These are phyloP conservation scores for Phaeosphaeria sp. DNA, from an alignment of 2,329 filamentous ascomycete genomes.

Conservation along the genomic window DNA sequence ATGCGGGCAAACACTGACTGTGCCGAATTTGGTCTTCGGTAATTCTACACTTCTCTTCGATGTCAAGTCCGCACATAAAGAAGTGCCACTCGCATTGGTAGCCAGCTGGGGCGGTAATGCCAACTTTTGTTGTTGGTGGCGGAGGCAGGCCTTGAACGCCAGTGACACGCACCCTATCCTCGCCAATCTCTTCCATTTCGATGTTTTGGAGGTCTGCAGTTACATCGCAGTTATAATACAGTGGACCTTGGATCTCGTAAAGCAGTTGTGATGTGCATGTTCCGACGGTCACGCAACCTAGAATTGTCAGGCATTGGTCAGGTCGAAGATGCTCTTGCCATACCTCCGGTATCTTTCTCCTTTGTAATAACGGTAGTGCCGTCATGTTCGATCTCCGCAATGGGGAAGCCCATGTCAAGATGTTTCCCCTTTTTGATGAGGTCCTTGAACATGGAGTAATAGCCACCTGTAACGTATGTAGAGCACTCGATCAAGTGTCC, in stretches of 20 bases:
- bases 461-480: slow-evolving; percentile 38
- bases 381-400: slow-evolving; percentile 26
- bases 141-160: slow-evolving; percentile 52
- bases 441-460: slow-evolving; percentile 50
- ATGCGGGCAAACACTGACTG: slow-evolving; percentile 3
- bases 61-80: slow-evolving; percentile 35
- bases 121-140: slow-evolving; percentile 57
- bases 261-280: slow-evolving; percentile 60
- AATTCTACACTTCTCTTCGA: slow-evolving; percentile 34
- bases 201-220: slow-evolving; percentile 29
- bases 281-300: slow-evolving; percentile 50
- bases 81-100: slow-evolving; percentile 40
- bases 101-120: slow-evolving; percentile 30
- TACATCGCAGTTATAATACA: slow-evolving; percentile 58
- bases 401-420: slow-evolving; percentile 43
- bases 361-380: slow-evolving; percentile 38
- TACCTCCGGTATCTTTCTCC: slow-evolving; percentile 40
- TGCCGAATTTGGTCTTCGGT: slow-evolving; percentile 30
- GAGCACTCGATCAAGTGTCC: slow-evolving; percentile 52
- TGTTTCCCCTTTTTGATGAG: slow-evolving; percentile 40
- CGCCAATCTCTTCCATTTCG: slow-evolving; percentile 49
- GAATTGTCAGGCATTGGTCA: not conserved
- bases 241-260: slow-evolving; percentile 44
- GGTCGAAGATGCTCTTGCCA: not conserved
- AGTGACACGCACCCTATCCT: slow-evolving; percentile 50